A percentile compares a stretch with the other conserved stretches of the same genome.
phyloP scores from a whole-genome alignment of 1,284 basidiomycete genomes.

The Papiliotrema terrestris region DNA sequence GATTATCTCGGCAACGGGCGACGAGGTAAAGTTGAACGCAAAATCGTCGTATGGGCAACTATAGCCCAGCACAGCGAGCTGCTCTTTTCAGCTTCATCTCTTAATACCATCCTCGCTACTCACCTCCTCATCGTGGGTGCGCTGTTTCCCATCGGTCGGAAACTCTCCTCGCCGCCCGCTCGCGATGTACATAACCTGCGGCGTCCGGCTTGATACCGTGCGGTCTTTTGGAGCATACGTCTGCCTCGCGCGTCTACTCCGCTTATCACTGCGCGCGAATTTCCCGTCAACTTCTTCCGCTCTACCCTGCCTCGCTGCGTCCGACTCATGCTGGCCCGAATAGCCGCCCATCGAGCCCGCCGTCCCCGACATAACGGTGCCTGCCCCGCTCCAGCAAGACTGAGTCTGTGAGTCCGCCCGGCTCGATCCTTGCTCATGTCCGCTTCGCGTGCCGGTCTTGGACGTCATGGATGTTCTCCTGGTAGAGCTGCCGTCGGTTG shows the following conservation, averaged over 20 bases:
- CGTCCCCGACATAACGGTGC: background rate
- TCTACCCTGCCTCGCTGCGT: too few species aligned
- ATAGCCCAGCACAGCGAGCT: conserved; percentile 35
- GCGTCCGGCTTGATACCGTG: conserved; percentile 24
- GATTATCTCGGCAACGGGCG: conserved; percentile 31
- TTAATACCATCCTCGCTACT: background rate
- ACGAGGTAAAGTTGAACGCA: conserved; percentile 35
- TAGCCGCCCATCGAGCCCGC: conserved; percentile 14
- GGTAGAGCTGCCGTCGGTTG: conserved; percentile 17
- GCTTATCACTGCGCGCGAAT: background rate
- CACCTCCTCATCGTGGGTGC: conserved; percentile 8
- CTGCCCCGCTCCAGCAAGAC: background rate
- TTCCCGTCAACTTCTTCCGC: background rate
- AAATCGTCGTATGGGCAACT: conserved; percentile 29
- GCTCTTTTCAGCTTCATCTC: conserved; percentile 2
- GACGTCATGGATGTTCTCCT: background rate
- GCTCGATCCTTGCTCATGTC: background rate
- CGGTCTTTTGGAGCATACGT: conserved; percentile 30
- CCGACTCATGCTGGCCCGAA: conserved; percentile 1
- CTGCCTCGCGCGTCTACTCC: conserved; percentile 13
- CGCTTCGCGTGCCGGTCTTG: background rate
- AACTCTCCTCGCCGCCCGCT: background rate
- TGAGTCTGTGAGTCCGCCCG: background rate
- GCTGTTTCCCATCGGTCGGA: background rate
- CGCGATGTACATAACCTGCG: conserved; percentile 37